phyloP scores from a whole-genome alignment of 2,329 filamentous ascomycete genomes.

The Fusarium buxicola region DNA sequence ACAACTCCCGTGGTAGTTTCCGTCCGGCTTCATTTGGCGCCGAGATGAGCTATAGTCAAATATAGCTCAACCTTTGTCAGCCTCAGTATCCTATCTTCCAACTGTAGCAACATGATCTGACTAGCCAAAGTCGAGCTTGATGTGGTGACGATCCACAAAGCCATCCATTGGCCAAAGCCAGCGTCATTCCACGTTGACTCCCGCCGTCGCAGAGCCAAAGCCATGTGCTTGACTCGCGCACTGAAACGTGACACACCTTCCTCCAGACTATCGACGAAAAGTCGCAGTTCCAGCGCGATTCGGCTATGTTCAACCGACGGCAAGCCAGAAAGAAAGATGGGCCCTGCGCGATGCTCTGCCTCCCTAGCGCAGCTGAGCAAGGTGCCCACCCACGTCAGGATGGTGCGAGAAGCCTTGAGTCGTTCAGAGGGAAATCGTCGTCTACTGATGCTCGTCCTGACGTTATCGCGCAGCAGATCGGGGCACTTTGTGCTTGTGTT shows the following conservation, averaged over 20 bases:
- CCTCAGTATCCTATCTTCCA: neutral
- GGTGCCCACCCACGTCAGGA: constrained; percentile 19
- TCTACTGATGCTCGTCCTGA: constrained; percentile 15
- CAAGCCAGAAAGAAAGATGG: neutral
- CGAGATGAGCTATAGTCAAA: too few species aligned
- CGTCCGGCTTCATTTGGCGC: too few species aligned
- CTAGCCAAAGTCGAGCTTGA: constrained; percentile 10
- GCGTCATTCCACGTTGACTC: neutral
- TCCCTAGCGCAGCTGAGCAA: constrained; percentile 6
- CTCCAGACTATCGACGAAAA: constrained; percentile 20
- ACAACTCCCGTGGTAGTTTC: too few species aligned
- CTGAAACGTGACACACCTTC: constrained; percentile 29
- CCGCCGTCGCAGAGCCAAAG: neutral
- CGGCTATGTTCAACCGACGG: neutral
- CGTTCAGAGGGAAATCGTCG: constrained; percentile 7
- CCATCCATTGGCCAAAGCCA: neutral
- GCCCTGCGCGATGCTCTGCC: too few species aligned
- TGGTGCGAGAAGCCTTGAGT: constrained; percentile 23
- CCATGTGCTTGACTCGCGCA: constrained; percentile 26
- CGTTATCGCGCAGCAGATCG: constrained; percentile 12
- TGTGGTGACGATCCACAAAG: constrained; percentile 17
- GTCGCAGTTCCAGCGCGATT: constrained; percentile 26
- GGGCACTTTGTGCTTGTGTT: neutral
- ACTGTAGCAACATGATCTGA: constrained; percentile 20
- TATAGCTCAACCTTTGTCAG: constrained; percentile 11